phyloP scores from a whole-genome alignment of 805 yeast genomes.

The Yarrowia keelungensis region DNA sequence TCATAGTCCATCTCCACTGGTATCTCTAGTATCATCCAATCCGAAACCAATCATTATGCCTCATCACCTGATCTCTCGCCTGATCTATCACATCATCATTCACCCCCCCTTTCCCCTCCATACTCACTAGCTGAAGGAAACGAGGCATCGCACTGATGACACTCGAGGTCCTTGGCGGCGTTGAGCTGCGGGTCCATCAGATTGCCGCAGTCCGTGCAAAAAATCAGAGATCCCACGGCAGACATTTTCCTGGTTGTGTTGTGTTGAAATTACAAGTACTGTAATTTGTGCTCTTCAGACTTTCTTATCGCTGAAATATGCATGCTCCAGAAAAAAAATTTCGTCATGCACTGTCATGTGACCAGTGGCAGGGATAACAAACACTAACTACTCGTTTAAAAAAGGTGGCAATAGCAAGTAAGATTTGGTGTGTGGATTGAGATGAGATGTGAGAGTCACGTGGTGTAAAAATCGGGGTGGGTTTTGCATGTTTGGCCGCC shows the following conservation, averaged over 20 bases:
- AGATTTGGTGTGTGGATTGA: too few species aligned
- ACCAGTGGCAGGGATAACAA: not conserved
- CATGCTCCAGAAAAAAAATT: conserved; percentile 23
- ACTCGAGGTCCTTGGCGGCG: conserved; percentile 56
- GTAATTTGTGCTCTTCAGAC: too few species aligned
- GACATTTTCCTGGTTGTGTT: conserved; percentile 62
- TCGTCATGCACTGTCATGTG: conserved; percentile 24
- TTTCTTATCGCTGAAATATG: conserved; percentile 27
- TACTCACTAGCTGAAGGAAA: conserved; percentile 54
- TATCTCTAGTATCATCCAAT: too few species aligned
- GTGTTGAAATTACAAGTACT: too few species aligned
- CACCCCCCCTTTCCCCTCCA: not conserved
- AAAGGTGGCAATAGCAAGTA: too few species aligned
- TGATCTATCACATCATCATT: too few species aligned
- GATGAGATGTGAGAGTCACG: too few species aligned
- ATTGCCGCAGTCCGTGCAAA: conserved; percentile 93
- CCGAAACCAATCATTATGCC: too few species aligned
- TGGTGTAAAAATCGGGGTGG: too few species aligned
- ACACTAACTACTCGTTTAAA: not conserved
- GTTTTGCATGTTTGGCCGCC: too few species aligned
- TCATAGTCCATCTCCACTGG: too few species aligned
- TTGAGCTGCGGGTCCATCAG: conserved; percentile 72
- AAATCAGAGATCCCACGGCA: conserved; percentile 92
- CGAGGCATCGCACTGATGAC: conserved; percentile 59
- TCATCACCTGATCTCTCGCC: too few species aligned